Conservation (phyloP, 2,329 filamentous ascomycete genomes). For the Zelopaecilomyces penicillatus region DNA sequence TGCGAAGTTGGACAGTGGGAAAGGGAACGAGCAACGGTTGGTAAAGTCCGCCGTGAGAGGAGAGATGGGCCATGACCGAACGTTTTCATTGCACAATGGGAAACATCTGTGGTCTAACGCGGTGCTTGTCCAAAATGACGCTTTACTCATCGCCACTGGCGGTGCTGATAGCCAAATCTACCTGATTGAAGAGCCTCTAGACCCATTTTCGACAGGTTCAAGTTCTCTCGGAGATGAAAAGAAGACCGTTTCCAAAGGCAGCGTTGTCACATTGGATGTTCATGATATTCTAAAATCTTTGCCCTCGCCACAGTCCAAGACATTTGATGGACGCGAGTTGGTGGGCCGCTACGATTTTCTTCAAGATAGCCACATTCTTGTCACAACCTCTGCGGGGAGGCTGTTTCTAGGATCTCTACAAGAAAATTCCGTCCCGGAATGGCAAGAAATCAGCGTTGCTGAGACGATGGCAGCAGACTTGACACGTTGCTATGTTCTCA, state of each 20-base stretch:
- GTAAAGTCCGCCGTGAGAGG: conserved; percentile 7
- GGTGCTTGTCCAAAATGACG: conserved; percentile 20
- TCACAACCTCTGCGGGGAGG: conserved; percentile 52
- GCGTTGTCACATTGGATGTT: conserved; percentile 20
- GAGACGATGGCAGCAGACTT: conserved; percentile 29
- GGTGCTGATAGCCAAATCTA: conserved; percentile 72
- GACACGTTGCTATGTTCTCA: conserved; percentile 39
- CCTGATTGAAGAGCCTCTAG: conserved; percentile 28
- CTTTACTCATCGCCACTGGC: conserved; percentile 56
- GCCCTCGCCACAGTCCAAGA: conserved; percentile 2
- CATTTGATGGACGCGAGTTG: conserved; percentile 22
- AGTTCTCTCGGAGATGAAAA: not conserved
- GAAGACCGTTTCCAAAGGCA: not conserved
- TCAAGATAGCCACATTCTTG: conserved; percentile 41
- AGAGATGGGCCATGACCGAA: conserved; percentile 43
- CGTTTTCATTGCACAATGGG: conserved; percentile 61
- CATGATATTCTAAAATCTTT: conserved; percentile 21
- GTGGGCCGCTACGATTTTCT: conserved; percentile 60
- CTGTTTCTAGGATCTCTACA: conserved; percentile 40
- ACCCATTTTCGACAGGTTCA: too few relatives aligned
- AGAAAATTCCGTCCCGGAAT: conserved; percentile 18
- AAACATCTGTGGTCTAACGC: conserved; percentile 86
- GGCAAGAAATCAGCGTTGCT: conserved; percentile 34
- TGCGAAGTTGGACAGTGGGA: too few relatives aligned
- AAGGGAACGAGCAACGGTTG: too few relatives aligned